phyloP scores from a whole-genome alignment of 2,329 filamentous ascomycete genomes.

The Trichoderma endophyticum region DNA sequence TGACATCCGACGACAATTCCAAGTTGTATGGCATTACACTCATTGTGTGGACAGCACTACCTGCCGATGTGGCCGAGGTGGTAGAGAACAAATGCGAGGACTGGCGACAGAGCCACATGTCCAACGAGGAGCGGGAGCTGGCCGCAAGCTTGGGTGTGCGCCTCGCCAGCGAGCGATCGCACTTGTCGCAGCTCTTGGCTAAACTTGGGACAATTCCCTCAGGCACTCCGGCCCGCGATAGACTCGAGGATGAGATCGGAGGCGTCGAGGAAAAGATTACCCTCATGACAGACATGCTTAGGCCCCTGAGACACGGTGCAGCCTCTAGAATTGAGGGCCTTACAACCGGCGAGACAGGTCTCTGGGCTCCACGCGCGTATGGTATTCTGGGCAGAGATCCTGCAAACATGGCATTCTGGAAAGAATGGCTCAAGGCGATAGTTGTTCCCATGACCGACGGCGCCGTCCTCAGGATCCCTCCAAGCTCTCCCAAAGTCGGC shows the following conservation, averaged over 20 bases:
- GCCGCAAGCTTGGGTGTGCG: slow-evolving; percentile 88
- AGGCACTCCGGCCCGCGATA: slow-evolving; percentile 76
- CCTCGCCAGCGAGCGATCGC: slow-evolving; percentile 80
- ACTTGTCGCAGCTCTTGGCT: slow-evolving; percentile 82
- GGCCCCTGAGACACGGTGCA: slow-evolving; percentile 87
- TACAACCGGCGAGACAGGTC: slow-evolving; percentile 89
- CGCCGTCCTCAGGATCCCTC: slow-evolving; percentile 73
- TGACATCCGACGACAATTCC: slow-evolving; percentile 90
- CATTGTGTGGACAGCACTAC: slow-evolving; percentile 88
- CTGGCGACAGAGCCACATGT: slow-evolving; percentile 85
- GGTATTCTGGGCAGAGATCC: slow-evolving; percentile 85
- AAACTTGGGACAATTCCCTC: slow-evolving; percentile 77
- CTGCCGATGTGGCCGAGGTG: slow-evolving; percentile 75
- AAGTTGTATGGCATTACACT: slow-evolving; percentile 90
- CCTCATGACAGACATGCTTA: slow-evolving; percentile 92
- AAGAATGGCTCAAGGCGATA: slow-evolving; percentile 93
- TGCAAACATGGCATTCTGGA: slow-evolving; percentile 88
- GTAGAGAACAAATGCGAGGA: slow-evolving; percentile 79
- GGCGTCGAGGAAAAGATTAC: slow-evolving; percentile 95
- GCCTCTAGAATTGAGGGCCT: slow-evolving; percentile 96
- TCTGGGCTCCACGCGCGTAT: slow-evolving; percentile 93
- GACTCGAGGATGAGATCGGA: slow-evolving; percentile 90
- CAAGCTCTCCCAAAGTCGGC: slow-evolving; percentile 85
- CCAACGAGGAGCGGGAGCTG: slow-evolving; percentile 82
- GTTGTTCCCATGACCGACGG: slow-evolving; percentile 96